Conservation (phyloP, 169 alveolate genomes). For the Sarcocystis neurona region DNA sequence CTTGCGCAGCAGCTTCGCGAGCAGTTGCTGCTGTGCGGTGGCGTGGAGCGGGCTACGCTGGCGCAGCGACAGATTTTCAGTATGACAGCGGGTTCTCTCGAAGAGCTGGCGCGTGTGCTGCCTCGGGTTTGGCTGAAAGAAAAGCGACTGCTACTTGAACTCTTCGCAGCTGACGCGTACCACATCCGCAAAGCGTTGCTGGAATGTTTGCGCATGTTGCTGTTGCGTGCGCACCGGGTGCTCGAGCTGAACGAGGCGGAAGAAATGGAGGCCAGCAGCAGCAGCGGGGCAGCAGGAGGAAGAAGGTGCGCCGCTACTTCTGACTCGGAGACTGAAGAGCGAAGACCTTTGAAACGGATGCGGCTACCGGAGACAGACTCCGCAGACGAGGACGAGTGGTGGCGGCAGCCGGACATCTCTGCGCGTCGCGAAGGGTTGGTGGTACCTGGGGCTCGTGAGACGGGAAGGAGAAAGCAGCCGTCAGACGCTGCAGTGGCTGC, state of each 20-base stretch:
- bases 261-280: constrained; percentile 18
- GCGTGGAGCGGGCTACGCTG: constrained; percentile 11
- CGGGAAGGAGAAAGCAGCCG: background rate
- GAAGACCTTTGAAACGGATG: too few species aligned
- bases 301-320: background rate
- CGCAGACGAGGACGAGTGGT: background rate
- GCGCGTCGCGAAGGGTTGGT: background rate
- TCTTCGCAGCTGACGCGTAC: constrained; percentile 45
- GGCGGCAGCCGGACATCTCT: background rate
- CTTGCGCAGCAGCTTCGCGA: constrained; percentile 22
- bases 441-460: background rate
- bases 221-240: background rate
- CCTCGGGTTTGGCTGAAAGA: constrained; percentile 37
- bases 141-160: constrained; percentile 28
- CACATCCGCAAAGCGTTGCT: constrained; percentile 18
- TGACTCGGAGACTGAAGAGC: background rate
- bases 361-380: background rate
- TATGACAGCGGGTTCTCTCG: background rate
- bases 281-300: constrained; percentile 26
- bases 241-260: background rate
- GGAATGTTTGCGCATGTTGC: constrained; percentile 21
- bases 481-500: background rate
- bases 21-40: constrained; percentile 10
- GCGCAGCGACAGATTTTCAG: constrained; percentile 30
- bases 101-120: background rate